Evolutionary conservation across 257 asterid genomes (phyloP), one percentile per base, ranked within the genome.

Genomic region (Linaria vulgaris): DNA sequence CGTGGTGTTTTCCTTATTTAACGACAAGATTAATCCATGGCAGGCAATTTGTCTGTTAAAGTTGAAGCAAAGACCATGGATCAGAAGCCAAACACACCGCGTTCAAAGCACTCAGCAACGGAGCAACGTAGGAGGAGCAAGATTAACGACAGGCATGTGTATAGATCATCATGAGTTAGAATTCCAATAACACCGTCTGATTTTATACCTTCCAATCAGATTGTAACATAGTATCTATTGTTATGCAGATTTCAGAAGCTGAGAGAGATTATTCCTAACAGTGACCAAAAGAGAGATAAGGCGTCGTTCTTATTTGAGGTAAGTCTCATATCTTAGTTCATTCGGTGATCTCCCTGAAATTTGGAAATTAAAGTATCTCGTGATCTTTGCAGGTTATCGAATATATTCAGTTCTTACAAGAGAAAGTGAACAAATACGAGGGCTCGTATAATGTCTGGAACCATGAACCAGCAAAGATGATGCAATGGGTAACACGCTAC

Each of bases 101-200:
- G 99, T 47, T 94, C 97, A 0, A 94, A 90, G 70, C 99, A 94
- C 85, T 94, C 99, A 2, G 99, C 97, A 67, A 94, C 99, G 23
- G 99, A 94, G 76, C 97, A 94, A 61, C 96, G 99, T n/a, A 79
- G 99, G 76, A 84, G 99, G 79, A 79, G 99, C 86, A 94, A 94
- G 80, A 94, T 94, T 69, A 94, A 94, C 74, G 97, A 94, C 86
- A 87, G 99, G 99, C 82, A 85, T 55, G 87, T 64, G 67, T 58
- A 37, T 17, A 37, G 59, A 45, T 38, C 38, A 19, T 20, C 56
- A 44, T 15, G 15, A 51, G 21, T 16, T 51, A 5, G 6, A n/a
- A n/a, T 47, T 47, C 22, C 44, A 30, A 51, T 11, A 20, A 51
- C 46, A 43, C 8, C 12, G 15, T 27, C 17, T 12, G 43, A 20